Evolutionary conservation across 306 rosid genomes (phyloP), one percentile per base, ranked within the genome.

Genomic region (Acacia melanoxylon): DNA sequence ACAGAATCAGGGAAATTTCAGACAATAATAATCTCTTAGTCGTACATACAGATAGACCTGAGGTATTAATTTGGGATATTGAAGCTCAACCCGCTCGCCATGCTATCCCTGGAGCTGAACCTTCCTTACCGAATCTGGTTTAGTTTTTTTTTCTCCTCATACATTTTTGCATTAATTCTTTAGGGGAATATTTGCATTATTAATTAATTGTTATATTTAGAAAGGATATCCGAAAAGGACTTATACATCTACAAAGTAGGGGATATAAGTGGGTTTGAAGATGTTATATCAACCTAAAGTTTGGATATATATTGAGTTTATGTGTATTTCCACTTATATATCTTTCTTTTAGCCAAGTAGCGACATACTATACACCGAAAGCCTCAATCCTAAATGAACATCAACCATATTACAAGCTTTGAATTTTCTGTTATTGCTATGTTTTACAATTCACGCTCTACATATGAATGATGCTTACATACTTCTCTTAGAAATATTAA

Each of bases 11-110:
- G 58, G 75, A 71, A 71, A 12, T 71, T 40, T 22, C 54, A 44
- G 58, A 71, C 8, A 45, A 71, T 12, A 14, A 6, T 12, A 71
- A 44, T 71, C 9, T 71, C 14, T 49, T 71, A 19, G 75, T 10
- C 6, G 15, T 12, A 12, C 56, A 71, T 9, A 44, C 75, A 11
- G 75, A 71, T 25, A 44, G 13, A 6, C 75, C 75, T 7, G 75
- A 71, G 75, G 75, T 44, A 2, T 2, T 71, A 3, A 7, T 71
- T 24, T 71, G 75, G 75, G 58, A 71, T 25, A 44, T 45, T 15
- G 75, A 44, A 4, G 58, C 75, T 24, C 75, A 71, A 71, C 75
- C 75, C 6, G 75, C 58, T 71, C 75, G 75, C 58, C 75, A 71
- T 71, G 37, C 22, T 14, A 24, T 71, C 35, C 75, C 40, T 13